A percentile compares a stretch with the other conserved stretches of the same genome.
phyloP scores from a whole-genome alignment of 257 asterid genomes.

The Ballota nigra region DNA sequence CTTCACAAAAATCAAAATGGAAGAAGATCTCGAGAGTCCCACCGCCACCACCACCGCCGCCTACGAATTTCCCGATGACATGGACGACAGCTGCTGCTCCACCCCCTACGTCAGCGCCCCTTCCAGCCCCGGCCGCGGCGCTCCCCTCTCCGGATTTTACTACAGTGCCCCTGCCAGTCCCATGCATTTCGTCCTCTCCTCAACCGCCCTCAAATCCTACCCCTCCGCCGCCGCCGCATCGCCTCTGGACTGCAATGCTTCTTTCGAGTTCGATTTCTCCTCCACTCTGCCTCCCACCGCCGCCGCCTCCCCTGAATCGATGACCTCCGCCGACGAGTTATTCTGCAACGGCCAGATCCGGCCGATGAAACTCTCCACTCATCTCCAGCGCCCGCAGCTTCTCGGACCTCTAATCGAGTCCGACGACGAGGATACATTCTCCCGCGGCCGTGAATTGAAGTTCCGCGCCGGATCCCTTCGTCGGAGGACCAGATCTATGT shows the following conservation, averaged over 20 bases:
- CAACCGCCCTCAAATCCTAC: constrained; percentile 22
- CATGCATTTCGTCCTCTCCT: constrained; percentile 66
- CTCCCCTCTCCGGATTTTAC: constrained; percentile 54
- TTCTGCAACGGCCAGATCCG: constrained; percentile 94
- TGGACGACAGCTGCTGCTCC: constrained; percentile 79
- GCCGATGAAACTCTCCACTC: constrained; percentile 72
- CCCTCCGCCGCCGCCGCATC: constrained; percentile 25
- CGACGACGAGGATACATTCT: constrained; percentile 35
- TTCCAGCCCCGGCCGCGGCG: constrained; percentile 70
- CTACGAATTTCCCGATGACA: constrained; percentile 43
- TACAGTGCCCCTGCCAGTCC: constrained; percentile 93
- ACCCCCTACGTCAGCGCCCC: constrained; percentile 96
- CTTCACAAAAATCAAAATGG: constrained; percentile 32
- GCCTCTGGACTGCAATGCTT: constrained; percentile 10
- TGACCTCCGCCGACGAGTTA: constrained; percentile 88
- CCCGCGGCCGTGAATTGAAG: constrained; percentile 61
- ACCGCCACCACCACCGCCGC: constrained; percentile 28
- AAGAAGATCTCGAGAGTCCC: constrained; percentile 32
- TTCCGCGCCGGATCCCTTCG: constrained; percentile 60
- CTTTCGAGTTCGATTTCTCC: constrained; percentile 70
- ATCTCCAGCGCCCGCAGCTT: constrained; percentile 56
- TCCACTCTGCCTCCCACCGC: constrained; percentile 40
- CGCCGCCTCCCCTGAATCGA: constrained; percentile 39
- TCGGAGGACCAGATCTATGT: constrained; percentile 89
- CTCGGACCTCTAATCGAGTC: constrained; percentile 54